Evolutionary conservation across 140 eudicot genomes (phyloP).

Genomic region (Anethum foeniculum): DNA sequence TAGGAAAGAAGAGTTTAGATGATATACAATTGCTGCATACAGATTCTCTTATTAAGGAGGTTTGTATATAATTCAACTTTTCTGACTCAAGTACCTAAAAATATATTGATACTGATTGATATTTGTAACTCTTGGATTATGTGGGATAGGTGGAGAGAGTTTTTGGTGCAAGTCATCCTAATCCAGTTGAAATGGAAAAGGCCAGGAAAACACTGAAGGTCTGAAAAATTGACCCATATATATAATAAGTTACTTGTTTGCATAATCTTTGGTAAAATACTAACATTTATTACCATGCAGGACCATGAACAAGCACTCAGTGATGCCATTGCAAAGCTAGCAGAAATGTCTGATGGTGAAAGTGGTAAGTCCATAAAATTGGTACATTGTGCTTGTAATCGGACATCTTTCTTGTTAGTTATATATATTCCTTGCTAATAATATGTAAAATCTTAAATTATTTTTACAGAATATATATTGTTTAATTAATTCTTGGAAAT

Average conservation of each 20-base stretch:
- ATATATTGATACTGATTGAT: not conserved
- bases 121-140: constrained; percentile 9
- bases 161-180: constrained; percentile 56
- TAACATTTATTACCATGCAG: constrained; percentile 29
- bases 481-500: not conserved
- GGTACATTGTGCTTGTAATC: not conserved
- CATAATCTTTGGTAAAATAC: not conserved
- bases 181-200: constrained; percentile 68
- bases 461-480: not conserved
- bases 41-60: constrained; percentile 83
- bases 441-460: not conserved
- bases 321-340: constrained; percentile 73
- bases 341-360: constrained; percentile 80
- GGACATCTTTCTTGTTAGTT: not conserved
- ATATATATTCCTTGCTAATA: no score
- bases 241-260: constrained; percentile 4
- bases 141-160: constrained; percentile 78
- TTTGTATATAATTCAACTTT: constrained; percentile 14
- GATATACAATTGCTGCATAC: constrained; percentile 82
- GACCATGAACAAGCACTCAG: constrained; percentile 86
- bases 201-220: constrained; percentile 84
- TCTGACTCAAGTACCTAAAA: not conserved
- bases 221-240: not conserved
- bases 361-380: constrained; percentile 38
- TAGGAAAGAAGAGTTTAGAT: constrained; percentile 54